phyloP scores from a whole-genome alignment of 2,329 filamentous ascomycete genomes.

The Apiospora pterosperma region DNA sequence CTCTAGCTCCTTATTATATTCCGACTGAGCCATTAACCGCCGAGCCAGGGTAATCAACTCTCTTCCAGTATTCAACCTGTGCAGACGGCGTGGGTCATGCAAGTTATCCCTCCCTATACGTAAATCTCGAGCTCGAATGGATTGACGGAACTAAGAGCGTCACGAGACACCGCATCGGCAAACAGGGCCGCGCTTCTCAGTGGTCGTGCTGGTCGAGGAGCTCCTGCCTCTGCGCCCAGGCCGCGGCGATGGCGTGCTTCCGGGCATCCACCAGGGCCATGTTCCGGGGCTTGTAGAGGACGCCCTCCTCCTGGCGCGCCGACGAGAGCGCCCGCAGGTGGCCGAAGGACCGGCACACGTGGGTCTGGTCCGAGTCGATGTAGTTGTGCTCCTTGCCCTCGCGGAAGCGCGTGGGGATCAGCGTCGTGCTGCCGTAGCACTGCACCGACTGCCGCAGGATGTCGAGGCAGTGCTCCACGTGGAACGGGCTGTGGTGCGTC shows the following conservation, averaged over 20 bases:
- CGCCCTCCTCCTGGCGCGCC: neutral
- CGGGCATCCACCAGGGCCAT: neutral
- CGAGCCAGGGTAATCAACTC: too few relatives aligned
- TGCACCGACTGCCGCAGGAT: constrained; percentile 1
- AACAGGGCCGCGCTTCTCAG: too few relatives aligned
- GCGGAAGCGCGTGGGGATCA: neutral
- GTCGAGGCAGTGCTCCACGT: constrained; percentile 5
- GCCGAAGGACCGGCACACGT: neutral
- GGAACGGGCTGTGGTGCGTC: neutral
- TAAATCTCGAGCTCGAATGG: too few relatives aligned
- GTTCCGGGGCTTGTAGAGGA: neutral
- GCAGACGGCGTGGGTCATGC: too few relatives aligned
- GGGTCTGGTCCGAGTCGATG: neutral
- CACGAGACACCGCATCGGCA: too few relatives aligned
- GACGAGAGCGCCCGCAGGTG: neutral
- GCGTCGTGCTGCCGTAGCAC: constrained; percentile 5
- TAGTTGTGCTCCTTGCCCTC: neutral
- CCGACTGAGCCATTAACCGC: too few relatives aligned
- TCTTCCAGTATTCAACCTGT: too few relatives aligned
- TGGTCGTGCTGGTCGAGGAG: too few relatives aligned
- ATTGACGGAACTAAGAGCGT: too few relatives aligned
- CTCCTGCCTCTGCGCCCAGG: neutral
- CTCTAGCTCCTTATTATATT: too few relatives aligned
- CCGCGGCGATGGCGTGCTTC: neutral
- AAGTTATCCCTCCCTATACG: too few relatives aligned